phyloP scores from a whole-genome alignment of 208 protist genomes.

The Wallacemonas collosoma region DNA sequence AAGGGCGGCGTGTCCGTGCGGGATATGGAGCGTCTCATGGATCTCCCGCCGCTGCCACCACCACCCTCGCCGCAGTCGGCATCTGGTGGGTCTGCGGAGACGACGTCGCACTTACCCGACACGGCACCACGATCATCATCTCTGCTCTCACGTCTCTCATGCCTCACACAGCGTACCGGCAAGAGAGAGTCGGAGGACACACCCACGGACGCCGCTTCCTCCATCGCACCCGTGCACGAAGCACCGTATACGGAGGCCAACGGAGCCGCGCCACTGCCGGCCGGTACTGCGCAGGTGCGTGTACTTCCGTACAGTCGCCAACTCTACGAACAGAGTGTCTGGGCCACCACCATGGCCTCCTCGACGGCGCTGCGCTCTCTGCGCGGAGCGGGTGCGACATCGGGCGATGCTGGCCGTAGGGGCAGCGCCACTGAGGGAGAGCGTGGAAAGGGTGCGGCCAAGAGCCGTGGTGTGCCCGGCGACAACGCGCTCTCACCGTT shows the following conservation, averaged over 20 bases:
- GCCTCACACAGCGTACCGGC: no score
- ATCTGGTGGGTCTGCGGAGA: neutral
- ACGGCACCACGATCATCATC: no score
- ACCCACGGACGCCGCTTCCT: neutral
- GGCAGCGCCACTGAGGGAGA: no score
- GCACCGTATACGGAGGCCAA: neutral
- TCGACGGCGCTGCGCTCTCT: no score
- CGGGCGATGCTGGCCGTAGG: no score
- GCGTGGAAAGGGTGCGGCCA: no score
- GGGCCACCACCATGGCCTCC: neutral
- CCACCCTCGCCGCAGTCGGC: neutral
- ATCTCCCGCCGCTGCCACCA: slow-evolving; percentile 1
- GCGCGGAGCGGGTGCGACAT: no score
- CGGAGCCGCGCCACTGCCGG: neutral
- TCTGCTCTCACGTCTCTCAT: no score
- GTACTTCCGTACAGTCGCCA: slow-evolving; percentile 49
- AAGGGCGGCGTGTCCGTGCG: slow-evolving; percentile 47
- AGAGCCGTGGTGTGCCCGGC: neutral
- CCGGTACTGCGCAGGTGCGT: slow-evolving; percentile 18
- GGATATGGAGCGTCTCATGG: slow-evolving; percentile 11
- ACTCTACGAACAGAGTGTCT: slow-evolving; percentile 27
- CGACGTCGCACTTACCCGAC: neutral
- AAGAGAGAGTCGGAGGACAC: slow-evolving; percentile 4
- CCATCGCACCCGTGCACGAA: neutral
- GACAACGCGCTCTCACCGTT: slow-evolving; percentile 10